These are phyloP conservation scores for Leccinum fibrillosum DNA, from an alignment of 768 basidiomycete genomes.

Conservation along the genomic window DNA sequence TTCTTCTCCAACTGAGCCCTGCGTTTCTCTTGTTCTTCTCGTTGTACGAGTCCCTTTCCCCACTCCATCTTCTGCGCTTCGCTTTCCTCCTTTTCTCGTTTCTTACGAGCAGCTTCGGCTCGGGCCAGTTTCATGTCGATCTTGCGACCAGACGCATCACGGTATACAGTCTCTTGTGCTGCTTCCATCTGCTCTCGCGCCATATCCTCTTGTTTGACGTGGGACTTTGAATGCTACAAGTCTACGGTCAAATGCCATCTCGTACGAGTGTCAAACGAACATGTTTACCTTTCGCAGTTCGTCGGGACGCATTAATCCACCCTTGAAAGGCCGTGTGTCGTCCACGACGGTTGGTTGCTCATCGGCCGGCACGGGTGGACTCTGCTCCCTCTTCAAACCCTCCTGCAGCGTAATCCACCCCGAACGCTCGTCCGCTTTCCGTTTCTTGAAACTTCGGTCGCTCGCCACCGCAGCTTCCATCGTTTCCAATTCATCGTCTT, in stretches of 20 bases:
- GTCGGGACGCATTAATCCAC: constrained; percentile 76
- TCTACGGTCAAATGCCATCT: background rate
- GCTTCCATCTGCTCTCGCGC: constrained; percentile 47
- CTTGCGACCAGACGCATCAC: constrained; percentile 83
- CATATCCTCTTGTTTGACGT: constrained; percentile 35
- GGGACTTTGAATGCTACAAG: constrained; percentile 38
- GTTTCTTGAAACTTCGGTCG: constrained; percentile 79
- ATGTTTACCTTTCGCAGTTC: constrained; percentile 60
- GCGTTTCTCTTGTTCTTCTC: constrained; percentile 70
- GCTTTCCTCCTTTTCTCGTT: constrained; percentile 79
- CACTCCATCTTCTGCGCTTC: constrained; percentile 95
- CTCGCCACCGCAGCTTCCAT: constrained; percentile 66
- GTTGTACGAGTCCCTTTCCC: constrained; percentile 94
- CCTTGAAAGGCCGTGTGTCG: constrained; percentile 47
- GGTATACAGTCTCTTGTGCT: constrained; percentile 90
- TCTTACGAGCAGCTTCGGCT: constrained; percentile 79
- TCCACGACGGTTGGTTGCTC: constrained; percentile 67
- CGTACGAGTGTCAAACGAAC: background rate
- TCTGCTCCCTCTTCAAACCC: constrained; percentile 44
- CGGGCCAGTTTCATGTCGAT: constrained; percentile 84
- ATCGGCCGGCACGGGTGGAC: constrained; percentile 54
- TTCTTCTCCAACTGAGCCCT: constrained; percentile 67
- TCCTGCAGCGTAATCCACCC: constrained; percentile 71
- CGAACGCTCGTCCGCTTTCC: constrained; percentile 50
- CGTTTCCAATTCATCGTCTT: constrained; percentile 54